Evolutionary conservation across 108 stramenopile genomes (phyloP).

Genomic region (Nitzschia sp.): DNA sequence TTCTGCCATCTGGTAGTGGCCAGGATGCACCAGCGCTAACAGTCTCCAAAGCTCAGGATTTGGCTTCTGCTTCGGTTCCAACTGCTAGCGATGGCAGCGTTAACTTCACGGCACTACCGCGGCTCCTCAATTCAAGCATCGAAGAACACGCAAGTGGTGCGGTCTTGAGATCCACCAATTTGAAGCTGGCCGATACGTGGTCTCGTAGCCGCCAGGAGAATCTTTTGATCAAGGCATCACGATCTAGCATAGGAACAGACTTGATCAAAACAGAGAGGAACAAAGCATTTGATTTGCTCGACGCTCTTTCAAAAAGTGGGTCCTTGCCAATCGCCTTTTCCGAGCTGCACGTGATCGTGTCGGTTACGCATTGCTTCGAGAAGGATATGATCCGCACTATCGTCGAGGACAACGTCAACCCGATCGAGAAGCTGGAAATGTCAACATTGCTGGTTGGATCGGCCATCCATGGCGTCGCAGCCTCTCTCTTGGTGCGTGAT

Average conservation of each 20-base stretch:
- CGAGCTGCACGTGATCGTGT: conserved; percentile 85
- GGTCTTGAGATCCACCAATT: conserved; percentile 66
- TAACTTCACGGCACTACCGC: conserved; percentile 71
- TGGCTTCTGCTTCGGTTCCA: background rate
- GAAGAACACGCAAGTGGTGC: conserved; percentile 51
- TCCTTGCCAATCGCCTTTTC: conserved; percentile 64
- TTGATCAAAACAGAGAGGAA: conserved; percentile 57
- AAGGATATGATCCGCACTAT: conserved; percentile 77
- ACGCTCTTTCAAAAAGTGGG: conserved; percentile 83
- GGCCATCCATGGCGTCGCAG: conserved; percentile 43
- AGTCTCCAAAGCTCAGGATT: background rate
- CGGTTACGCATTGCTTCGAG: conserved; percentile 85
- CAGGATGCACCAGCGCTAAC: no score
- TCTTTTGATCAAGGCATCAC: conserved; percentile 37
- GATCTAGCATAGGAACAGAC: conserved; percentile 5
- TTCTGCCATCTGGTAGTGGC: no score
- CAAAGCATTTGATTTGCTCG: conserved; percentile 86
- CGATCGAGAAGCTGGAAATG: conserved; percentile 83
- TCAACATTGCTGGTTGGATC: conserved; percentile 76
- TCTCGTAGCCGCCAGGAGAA: conserved; percentile 53
- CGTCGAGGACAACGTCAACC: conserved; percentile 84
- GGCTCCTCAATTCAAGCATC: conserved; percentile 59
- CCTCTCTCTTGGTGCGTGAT: conserved; percentile 11
- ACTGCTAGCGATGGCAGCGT: background rate
- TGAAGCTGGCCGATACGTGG: conserved; percentile 60